A percentile compares a stretch with the other conserved stretches of the same genome.
Conservation (phyloP, 2,329 filamentous ascomycete genomes). For the Pseudopyricularia javanii region DNA sequence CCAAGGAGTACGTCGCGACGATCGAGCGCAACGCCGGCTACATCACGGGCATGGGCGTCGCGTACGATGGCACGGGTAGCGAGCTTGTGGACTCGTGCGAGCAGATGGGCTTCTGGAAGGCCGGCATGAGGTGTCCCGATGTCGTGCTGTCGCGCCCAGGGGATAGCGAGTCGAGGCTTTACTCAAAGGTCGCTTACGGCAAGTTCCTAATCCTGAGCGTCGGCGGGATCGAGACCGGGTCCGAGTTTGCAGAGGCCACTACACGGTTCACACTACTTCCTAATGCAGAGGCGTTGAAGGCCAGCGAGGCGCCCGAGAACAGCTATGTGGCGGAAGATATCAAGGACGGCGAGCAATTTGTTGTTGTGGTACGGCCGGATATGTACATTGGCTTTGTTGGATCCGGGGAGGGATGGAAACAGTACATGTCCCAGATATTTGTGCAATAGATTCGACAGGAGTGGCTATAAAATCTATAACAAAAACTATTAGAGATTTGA, state of each 20-base stretch:
- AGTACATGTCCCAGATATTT: background rate
- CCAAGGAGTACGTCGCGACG: background rate
- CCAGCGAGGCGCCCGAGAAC: background rate
- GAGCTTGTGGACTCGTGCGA: background rate
- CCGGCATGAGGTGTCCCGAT: background rate
- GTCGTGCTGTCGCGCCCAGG: background rate
- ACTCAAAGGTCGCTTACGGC: background rate
- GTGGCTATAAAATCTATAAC: no score
- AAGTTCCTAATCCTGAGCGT: background rate
- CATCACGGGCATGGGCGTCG: background rate
- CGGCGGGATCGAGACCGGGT: background rate
- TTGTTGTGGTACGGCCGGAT: background rate
- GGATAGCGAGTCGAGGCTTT: background rate
- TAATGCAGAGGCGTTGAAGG: no score
- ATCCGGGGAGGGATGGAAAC: background rate
- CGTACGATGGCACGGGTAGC: background rate
- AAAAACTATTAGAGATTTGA: no score
- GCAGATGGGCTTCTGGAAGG: background rate
- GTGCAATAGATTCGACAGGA: background rate
- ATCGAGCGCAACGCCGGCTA: background rate
- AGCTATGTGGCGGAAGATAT: background rate
- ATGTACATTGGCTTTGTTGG: background rate
- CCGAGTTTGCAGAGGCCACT: background rate
- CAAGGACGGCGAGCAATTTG: background rate
- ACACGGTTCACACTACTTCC: background rate